Conservation (phyloP, 768 basidiomycete species). For the Boletus sp. region DNA sequence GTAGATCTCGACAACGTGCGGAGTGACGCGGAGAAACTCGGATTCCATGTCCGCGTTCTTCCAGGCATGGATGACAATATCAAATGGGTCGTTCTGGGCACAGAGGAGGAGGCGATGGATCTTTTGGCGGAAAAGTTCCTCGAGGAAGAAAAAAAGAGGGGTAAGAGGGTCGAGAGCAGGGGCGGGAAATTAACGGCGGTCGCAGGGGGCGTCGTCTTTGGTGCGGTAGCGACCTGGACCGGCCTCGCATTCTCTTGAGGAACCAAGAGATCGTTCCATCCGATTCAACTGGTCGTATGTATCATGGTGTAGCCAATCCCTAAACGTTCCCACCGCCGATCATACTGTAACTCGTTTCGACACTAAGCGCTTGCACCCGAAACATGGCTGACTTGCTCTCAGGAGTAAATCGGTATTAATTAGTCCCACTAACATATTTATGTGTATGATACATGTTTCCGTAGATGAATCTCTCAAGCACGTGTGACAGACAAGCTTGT, state of each 20-base stretch:
- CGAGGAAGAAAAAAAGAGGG: constrained; percentile 31
- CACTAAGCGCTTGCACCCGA: neutral
- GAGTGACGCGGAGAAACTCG: constrained; percentile 40
- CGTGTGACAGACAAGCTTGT: neutral
- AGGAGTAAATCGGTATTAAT: constrained; percentile 7
- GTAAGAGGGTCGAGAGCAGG: constrained; percentile 13
- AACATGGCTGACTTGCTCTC: neutral
- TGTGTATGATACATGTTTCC: neutral
- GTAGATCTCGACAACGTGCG: constrained; percentile 43
- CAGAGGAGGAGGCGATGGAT: constrained; percentile 47
- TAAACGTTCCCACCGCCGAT: constrained; percentile 2
- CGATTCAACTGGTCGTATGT: neutral
- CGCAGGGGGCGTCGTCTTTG: constrained; percentile 59
- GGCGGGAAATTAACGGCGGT: constrained; percentile 40
- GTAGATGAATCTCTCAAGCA: neutral
- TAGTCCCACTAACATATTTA: neutral
- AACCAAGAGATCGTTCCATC: neutral
- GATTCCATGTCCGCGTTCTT: constrained; percentile 45
- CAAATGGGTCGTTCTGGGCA: constrained; percentile 53
- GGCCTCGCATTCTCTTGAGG: constrained; percentile 52
- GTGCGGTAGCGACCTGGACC: constrained; percentile 59
- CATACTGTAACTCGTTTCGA: neutral
- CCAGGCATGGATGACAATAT: constrained; percentile 28
- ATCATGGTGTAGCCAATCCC: neutral
- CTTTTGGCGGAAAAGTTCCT: constrained; percentile 25